Base-by-base conservation (phyloP, 192 early-diverging fungal genomes). In the Rhizophlyctis rosea region DNA sequence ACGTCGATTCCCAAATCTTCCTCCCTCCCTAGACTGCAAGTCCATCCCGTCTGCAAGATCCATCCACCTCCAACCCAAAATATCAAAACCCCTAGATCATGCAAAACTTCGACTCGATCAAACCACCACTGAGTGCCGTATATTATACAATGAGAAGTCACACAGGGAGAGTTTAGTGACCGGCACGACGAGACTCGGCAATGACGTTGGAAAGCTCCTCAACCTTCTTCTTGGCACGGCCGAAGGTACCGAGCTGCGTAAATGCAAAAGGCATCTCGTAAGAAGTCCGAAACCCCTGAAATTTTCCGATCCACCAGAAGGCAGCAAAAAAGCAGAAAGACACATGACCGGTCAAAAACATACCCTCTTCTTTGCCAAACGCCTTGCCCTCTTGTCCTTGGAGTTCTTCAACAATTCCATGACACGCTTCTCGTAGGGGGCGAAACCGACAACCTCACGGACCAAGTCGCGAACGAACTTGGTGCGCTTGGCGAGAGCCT, bases 391-490 rank as follows among this genome's bases (percentile, higher is more conserved):
- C 94, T 99, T 99, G 80, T 99, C 97, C 81, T 94, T 95, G 78
- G 92, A 92, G 91, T 97, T 97, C 88, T 94, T 95, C 76, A 99
- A 81, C 89, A 99, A 86, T 87, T 99, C 97, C 95, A 99, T 97
- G 67, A 98, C 90, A 81, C 97, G 89, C 68, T 88, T 89, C 83
- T 99, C 97, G 77, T 99, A 99, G 59, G 97, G 97, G 53, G 97
- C 90, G 71, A 90, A 98, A 55, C 97, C 97, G 73, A 83, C 87
- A 34, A 99, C 95, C 81, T 99, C 97, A 69, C 97, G 94, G 76
- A 99, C 80, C 69, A 98, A 71, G 71, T 87, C 88, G 71, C 90
- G 90, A 57, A 99, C 95, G 76, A 97, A 95, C 76, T 76, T 77
- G 69, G 87, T 88, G 70, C 91, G 88, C 84, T 91, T 89, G 71